Evolutionary conservation across 495 filamentous ascomycete genomes (phyloP).

Genomic region (Talaromyces thailandensis): DNA sequence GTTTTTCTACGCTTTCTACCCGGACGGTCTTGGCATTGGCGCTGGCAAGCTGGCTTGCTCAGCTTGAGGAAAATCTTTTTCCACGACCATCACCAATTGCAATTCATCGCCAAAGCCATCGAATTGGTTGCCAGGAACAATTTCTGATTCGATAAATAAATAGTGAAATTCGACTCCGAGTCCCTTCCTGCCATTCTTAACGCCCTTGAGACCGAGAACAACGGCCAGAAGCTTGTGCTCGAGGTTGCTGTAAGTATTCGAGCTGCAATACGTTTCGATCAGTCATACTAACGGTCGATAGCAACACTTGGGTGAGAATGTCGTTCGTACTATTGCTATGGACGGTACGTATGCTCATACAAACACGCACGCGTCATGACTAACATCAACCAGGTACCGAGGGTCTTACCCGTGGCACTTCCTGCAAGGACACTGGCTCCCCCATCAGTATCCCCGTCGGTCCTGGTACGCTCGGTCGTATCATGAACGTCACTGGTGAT

Average conservation of each 20-base stretch:
- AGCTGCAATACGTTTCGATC: too few species aligned
- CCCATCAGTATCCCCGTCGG: constrained; percentile 98
- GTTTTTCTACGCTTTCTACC: constrained; percentile 15
- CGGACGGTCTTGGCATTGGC: constrained; percentile 12
- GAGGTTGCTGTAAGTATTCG: constrained; percentile 90
- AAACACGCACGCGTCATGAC: constrained; percentile 9
- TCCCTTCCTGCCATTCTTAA: constrained; percentile 96
- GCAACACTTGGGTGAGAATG: constrained; percentile 99
- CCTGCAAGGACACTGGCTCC: constrained; percentile 77
- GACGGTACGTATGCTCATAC: constrained; percentile 63
- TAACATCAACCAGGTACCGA: constrained; percentile 71
- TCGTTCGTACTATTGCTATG: constrained; percentile 99
- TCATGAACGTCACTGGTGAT: constrained; percentile 99
- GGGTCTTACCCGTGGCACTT: constrained; percentile 88
- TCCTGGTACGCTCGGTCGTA: constrained; percentile 89
- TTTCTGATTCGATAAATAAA: constrained; percentile 27
- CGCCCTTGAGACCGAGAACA: constrained; percentile 83
- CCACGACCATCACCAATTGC: constrained; percentile 12
- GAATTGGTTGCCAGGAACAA: constrained; percentile 11
- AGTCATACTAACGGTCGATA: constrained; percentile 36
- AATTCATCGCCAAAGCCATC: constrained; percentile 19
- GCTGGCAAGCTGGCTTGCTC: background rate
- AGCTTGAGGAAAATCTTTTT: constrained; percentile 33
- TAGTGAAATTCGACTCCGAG: constrained; percentile 91
- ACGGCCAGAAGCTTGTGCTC: constrained; percentile 88